A percentile compares a stretch with the other conserved stretches of the same genome.
phyloP scores from a whole-genome alignment of 345 rosid species.

The Linum usitatissimum region DNA sequence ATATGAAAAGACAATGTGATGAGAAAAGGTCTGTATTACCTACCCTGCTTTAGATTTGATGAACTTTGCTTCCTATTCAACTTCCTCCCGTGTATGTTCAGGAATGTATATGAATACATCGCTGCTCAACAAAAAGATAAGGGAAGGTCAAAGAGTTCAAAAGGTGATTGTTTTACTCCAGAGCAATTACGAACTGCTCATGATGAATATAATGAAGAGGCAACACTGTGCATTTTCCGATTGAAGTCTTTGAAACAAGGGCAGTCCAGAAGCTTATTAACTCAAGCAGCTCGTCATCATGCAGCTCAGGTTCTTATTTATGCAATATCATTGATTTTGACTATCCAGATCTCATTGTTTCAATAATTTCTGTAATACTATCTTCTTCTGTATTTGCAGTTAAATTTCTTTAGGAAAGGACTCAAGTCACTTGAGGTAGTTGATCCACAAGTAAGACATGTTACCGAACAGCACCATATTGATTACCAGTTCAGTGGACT shows the following conservation, averaged over 20 bases:
- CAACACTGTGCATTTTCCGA: slow-evolving; percentile 74
- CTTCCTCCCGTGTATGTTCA: slow-evolving; percentile 24
- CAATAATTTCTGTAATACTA: background rate
- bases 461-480: slow-evolving; percentile 69
- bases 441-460: slow-evolving; percentile 50
- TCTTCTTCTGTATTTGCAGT: slow-evolving; percentile 31
- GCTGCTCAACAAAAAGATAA: slow-evolving; percentile 67
- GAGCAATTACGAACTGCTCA: slow-evolving; percentile 64
- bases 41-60: slow-evolving; percentile 10
- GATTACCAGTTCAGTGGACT: slow-evolving; percentile 66
- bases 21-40: slow-evolving; percentile 60
- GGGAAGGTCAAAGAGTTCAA: slow-evolving; percentile 65
- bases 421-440: slow-evolving; percentile 75
- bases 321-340: slow-evolving; percentile 1
- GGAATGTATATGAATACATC: slow-evolving; percentile 67
- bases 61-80: slow-evolving; percentile 18
- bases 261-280: slow-evolving; percentile 80
- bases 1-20: slow-evolving; percentile 96
- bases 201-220: slow-evolving; percentile 68
- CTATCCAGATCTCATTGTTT: slow-evolving; percentile 6
- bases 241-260: slow-evolving; percentile 91
- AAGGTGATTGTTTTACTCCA: slow-evolving; percentile 43
- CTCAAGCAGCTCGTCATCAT: slow-evolving; percentile 92
- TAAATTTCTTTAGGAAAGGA: slow-evolving; percentile 73
- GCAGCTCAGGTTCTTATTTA: slow-evolving; percentile 72